Conservation (phyloP, 1,139 yeast genomes). For the Hanseniaspora sp. region DNA sequence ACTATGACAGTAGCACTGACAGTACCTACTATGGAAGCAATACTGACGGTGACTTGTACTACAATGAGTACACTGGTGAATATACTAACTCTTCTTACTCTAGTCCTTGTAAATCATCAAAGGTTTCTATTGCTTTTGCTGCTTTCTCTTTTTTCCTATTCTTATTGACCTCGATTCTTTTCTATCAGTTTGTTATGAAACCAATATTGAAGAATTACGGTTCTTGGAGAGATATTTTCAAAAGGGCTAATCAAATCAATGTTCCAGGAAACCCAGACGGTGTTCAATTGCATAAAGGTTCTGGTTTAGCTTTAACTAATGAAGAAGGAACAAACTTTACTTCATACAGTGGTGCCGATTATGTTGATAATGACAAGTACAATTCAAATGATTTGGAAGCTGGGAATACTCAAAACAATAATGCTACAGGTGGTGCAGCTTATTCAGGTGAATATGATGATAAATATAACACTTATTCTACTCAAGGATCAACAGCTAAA, state of each 20-base stretch:
- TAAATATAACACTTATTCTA: conserved; percentile 8
- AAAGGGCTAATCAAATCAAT: conserved; percentile 4
- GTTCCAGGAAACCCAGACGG: conserved; percentile 15
- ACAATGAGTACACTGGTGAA: conserved; percentile 21
- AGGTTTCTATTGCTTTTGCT: conserved; percentile 31
- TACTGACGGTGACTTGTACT: conserved; percentile 11
- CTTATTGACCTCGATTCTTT: conserved; percentile 21
- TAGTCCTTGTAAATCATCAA: conserved; percentile 26
- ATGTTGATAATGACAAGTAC: not conserved
- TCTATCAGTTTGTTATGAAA: conserved; percentile 26
- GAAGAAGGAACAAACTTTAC: conserved; percentile 1
- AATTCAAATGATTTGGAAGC: not conserved
- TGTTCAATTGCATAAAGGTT: conserved; percentile 12
- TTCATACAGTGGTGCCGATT: conserved; percentile 1
- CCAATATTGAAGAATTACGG: conserved; percentile 21
- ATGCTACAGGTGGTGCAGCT: not conserved
- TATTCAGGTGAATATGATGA: not conserved
- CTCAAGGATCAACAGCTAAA: conserved; percentile 5
- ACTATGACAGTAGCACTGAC: not conserved
- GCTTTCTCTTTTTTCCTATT: conserved; percentile 28
- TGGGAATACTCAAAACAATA: not conserved
- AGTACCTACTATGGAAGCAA: not conserved
- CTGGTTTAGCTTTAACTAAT: conserved; percentile 11
- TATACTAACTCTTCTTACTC: conserved; percentile 19
- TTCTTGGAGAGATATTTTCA: conserved; percentile 22